Base-by-base conservation (phyloP, 805 yeast species). In the Starmerella potacharoeniae region DNA sequence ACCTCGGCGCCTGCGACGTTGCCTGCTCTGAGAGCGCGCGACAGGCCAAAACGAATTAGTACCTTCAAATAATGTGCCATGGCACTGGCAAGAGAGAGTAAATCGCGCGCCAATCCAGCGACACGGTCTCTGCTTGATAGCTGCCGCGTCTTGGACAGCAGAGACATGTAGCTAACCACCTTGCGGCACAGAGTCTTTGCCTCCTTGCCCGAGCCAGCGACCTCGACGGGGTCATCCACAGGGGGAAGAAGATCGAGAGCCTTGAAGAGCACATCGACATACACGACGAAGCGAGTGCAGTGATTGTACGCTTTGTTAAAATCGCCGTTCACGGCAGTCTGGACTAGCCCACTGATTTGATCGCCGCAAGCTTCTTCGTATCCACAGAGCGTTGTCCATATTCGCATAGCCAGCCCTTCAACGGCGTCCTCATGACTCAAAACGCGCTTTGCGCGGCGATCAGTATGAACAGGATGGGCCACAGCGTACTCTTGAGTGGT, bases 361-460 rank as follows among this genome's bases (percentile, higher is more conserved):
- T 87, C 77, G 0, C 97, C 97, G 2, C 95, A 78, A 16, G 82
- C 81, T 67, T 90, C 98, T 68, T 93, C 99, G 67, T 80, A 95
- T 39, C 83, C 84, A 52, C 95, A 88, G 34, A 95, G 73, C 0
- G 86, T 82, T 22, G 86, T 75, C 97, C 98, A 95, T 41, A 91
- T 84, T 42, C 77, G 78, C 50, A 75, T 69, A 13, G 80, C 74
- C 28, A 75, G 71, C 6, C 76, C 72, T 72, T 84, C 89, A 54
- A 90, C 79, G 52, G 77, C 77, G 46, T 76, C 75, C 67, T 91
- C 95, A 60, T 80, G 66, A 1, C 34, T 50, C 11, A 54, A 44
- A 7, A 61, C 60, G 13, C 49, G 53, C 11, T 29, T 35, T 4
- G 58, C 64, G 34, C 58, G 55, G 43, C 39, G n/a, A 29, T 59